A percentile compares a stretch with the other conserved stretches of the same genome.
phyloP scores from a whole-genome alignment of 169 alveolate genomes.

The Plasmodium knowlesi region DNA sequence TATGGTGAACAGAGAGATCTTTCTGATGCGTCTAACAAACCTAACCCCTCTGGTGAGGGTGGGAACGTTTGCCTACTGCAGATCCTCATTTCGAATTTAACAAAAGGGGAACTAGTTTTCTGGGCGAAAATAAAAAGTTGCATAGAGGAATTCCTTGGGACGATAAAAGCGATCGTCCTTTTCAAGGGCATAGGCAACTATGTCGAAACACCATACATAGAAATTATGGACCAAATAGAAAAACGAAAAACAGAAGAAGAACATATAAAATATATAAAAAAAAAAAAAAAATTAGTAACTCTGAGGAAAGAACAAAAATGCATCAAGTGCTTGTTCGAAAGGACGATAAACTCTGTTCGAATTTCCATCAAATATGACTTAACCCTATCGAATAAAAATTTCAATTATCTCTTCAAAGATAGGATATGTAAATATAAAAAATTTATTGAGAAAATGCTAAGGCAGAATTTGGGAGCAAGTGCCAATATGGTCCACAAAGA shows the following conservation, averaged over 20 bases:
- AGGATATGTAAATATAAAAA: constrained; percentile 56
- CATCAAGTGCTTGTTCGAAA: constrained; percentile 57
- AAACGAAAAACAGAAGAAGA: not conserved
- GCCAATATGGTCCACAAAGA: not conserved
- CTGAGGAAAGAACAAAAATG: constrained; percentile 36
- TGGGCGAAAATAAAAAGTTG: constrained; percentile 31
- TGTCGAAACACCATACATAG: constrained; percentile 55
- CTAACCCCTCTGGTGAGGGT: not conserved
- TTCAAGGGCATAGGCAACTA: constrained; percentile 16
- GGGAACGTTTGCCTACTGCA: constrained; percentile 40
- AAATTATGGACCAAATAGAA: constrained; percentile 21
- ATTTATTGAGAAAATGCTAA: constrained; percentile 9
- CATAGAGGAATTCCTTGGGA: constrained; percentile 44
- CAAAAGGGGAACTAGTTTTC: constrained; percentile 31
- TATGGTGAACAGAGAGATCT: not conserved
- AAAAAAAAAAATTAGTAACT: constrained; percentile 19
- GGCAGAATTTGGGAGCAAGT: not conserved
- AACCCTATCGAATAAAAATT: not conserved
- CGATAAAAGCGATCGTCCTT: constrained; percentile 5
- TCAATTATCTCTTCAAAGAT: constrained; percentile 18
- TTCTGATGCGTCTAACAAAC: not conserved
- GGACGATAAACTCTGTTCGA: constrained; percentile 51
- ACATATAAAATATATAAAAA: constrained; percentile 17
- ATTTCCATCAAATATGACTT: constrained; percentile 60
- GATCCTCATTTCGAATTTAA: constrained; percentile 52